phyloP scores from a whole-genome alignment of 306 rosid species.

The Cucurbita pepo region DNA sequence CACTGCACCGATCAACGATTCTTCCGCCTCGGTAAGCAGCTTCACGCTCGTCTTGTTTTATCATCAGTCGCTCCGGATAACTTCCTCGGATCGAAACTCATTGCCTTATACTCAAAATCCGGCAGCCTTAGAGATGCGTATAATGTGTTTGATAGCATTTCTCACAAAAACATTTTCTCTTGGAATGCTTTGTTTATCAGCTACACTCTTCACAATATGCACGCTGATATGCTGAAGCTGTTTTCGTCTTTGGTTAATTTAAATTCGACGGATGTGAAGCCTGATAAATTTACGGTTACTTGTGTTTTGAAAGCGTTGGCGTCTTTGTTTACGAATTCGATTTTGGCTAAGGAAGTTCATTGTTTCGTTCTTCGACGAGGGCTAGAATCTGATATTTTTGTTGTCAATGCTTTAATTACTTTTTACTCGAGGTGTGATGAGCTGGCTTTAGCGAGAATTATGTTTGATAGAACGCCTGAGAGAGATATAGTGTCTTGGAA shows the following conservation, averaged over 20 bases:
- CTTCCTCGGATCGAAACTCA: constrained; percentile 75
- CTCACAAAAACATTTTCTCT: constrained; percentile 38
- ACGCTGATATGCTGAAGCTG: constrained; percentile 28
- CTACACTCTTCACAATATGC: constrained; percentile 33
- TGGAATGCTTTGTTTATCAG: constrained; percentile 72
- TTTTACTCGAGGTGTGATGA: constrained; percentile 49
- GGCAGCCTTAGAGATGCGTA: constrained; percentile 31
- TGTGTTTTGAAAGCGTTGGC: constrained; percentile 51
- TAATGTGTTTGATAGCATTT: constrained; percentile 49
- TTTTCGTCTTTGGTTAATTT: constrained; percentile 27
- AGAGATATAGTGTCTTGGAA: constrained; percentile 77
- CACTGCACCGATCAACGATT: constrained; percentile 38
- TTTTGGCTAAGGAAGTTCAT: constrained; percentile 34
- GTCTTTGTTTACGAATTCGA: constrained; percentile 8
- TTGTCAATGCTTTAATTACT: constrained; percentile 47
- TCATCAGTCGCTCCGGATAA: constrained; percentile 52
- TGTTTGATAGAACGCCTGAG: constrained; percentile 40
- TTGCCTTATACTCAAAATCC: constrained; percentile 35
- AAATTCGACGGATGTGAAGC: constrained; percentile 5
- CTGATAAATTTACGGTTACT: constrained; percentile 40
- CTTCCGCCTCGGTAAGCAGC: constrained; percentile 53
- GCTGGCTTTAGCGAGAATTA: constrained; percentile 30
- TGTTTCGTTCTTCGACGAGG: constrained; percentile 32
- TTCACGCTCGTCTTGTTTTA: constrained; percentile 59
- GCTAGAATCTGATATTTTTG: constrained; percentile 42